These are phyloP conservation scores for Ogataea angusta DNA, from an alignment of 805 yeast species.

Conservation along the genomic window DNA sequence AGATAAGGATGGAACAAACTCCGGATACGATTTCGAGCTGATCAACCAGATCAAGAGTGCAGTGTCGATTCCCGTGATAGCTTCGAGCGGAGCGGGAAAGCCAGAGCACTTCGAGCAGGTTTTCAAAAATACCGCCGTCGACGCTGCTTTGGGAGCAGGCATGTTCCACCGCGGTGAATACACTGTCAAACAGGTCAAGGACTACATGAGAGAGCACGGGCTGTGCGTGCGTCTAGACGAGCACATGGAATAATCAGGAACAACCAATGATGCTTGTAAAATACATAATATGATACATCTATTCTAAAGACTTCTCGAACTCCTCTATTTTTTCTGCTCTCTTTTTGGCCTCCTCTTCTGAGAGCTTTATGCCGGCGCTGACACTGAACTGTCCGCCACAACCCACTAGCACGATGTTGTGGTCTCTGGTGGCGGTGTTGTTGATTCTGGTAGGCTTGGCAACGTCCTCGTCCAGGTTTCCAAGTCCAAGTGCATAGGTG, in stretches of 20 bases:
- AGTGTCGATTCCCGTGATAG: constrained; percentile 89
- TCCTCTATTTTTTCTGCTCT: constrained; percentile 52
- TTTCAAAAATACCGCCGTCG: constrained; percentile 74
- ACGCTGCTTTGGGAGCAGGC: constrained; percentile 99
- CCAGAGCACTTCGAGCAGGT: constrained; percentile 91
- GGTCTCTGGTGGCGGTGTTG: constrained; percentile 88
- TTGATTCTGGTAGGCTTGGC: constrained; percentile 84
- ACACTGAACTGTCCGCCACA: constrained; percentile 97
- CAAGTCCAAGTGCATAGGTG: constrained; percentile 93
- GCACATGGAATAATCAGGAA: constrained; percentile 2
- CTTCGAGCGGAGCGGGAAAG: constrained; percentile 95
- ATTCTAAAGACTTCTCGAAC: constrained; percentile 36
- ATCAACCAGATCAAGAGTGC: constrained; percentile 72
- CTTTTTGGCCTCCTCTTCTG: constrained; percentile 49
- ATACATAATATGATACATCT: constrained; percentile 8
- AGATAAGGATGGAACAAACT: constrained; percentile 94
- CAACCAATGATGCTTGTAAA: not conserved
- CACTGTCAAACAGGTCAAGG: constrained; percentile 80
- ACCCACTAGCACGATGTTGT: constrained; percentile 69
- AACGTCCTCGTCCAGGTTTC: constrained; percentile 78
- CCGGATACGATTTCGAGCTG: constrained; percentile 89
- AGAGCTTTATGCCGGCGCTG: constrained; percentile 70
- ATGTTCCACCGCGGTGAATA: constrained; percentile 96
- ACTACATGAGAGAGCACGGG: constrained; percentile 53
- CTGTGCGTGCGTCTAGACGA: constrained; percentile 72